phyloP scores from a whole-genome alignment of 2,329 filamentous ascomycete species.

The Arthrinium puccinioides region DNA sequence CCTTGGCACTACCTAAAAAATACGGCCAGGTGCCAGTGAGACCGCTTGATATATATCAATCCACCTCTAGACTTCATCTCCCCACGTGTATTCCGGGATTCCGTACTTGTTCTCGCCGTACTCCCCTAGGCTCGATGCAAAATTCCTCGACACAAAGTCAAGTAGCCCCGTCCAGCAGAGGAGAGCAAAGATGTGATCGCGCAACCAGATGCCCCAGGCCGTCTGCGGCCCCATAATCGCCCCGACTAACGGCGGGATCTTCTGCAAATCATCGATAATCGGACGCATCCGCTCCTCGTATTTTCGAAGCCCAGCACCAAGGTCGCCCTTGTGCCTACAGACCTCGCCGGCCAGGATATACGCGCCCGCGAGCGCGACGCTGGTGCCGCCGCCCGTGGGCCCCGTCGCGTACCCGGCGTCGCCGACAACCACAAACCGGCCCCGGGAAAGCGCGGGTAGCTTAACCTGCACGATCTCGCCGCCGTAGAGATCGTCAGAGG shows the following conservation, averaged over 20 bases:
- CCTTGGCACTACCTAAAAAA: no score
- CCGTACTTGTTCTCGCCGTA: no score
- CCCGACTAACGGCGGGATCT: constrained; percentile 23
- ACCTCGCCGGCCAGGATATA: constrained; percentile 52
- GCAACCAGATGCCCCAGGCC: constrained; percentile 34
- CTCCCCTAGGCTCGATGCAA: no score
- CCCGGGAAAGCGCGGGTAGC: constrained; percentile 32
- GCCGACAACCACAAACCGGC: constrained; percentile 42
- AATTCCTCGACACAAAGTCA: constrained; percentile 20
- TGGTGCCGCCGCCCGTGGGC: constrained; percentile 45
- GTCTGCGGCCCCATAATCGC: constrained; percentile 35
- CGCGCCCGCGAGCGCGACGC: constrained; percentile 38
- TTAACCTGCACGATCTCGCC: constrained; percentile 37
- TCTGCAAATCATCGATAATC: constrained; percentile 24
- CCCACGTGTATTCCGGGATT: no score
- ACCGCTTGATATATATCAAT: no score
- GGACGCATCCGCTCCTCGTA: constrained; percentile 30
- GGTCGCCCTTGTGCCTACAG: constrained; percentile 16
- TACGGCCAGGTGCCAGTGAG: no score
- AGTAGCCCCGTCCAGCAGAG: constrained; percentile 28
- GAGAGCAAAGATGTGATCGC: constrained; percentile 33
- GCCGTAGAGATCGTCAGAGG: constrained; percentile 38
- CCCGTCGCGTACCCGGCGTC: constrained; percentile 46
- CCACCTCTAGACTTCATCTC: no score
- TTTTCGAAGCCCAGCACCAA: constrained; percentile 22